Conservation (phyloP, 202 grass and related monocot species). For the Bolboschoenoplectus hybrid region DNA sequence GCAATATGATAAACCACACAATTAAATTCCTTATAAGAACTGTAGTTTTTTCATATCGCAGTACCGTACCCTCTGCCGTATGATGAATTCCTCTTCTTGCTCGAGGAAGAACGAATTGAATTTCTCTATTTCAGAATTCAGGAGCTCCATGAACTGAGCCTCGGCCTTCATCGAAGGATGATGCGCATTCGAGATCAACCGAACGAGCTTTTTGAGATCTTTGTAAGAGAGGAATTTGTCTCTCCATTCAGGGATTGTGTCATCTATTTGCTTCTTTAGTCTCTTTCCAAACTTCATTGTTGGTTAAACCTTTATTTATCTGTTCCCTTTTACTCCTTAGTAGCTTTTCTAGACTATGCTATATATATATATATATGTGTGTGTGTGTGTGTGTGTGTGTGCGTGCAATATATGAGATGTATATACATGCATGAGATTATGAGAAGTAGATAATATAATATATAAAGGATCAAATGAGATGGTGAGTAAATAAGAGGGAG, state of each 20-base stretch:
- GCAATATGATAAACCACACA: background rate
- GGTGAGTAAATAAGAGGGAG: background rate
- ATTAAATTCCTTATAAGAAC: background rate
- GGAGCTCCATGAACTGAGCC: constrained; percentile 49
- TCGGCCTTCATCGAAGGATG: constrained; percentile 20
- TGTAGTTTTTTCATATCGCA: no score
- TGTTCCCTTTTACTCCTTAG: background rate
- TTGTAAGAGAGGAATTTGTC: constrained; percentile 82
- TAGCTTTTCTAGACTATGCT: background rate
- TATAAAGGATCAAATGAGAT: no score
- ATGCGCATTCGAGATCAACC: constrained; percentile 28
- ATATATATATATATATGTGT: background rate
- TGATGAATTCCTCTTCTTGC: constrained; percentile 90
- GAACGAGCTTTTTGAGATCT: constrained; percentile 70
- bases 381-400: background rate
- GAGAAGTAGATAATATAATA: no score
- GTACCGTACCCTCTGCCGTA: constrained; percentile 50
- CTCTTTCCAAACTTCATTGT: constrained; percentile 87
- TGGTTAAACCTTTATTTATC: background rate
- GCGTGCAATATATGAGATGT: background rate
- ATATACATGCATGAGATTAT: no score
- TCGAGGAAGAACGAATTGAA: constrained; percentile 87
- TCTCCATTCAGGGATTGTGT: constrained; percentile 80
- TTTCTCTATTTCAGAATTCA: constrained; percentile 69
- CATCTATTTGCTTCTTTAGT: constrained; percentile 71